Evolutionary conservation across 148 eudicot genomes (phyloP), one percentile per base, ranked within the genome.

Genomic region (Camellia sinensis): DNA sequence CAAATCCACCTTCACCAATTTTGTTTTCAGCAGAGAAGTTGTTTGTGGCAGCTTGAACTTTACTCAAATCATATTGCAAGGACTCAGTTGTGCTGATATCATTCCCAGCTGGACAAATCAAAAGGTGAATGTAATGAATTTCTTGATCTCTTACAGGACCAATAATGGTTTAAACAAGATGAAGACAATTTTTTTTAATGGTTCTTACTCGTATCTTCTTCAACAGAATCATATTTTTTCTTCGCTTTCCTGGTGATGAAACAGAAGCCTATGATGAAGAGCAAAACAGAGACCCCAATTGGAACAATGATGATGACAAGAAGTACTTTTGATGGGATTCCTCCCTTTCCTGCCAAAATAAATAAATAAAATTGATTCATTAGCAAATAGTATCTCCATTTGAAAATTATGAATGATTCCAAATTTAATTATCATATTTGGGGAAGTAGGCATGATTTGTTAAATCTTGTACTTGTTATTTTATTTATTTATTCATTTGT

Each of bases 1-100:
- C 78, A 75, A 75, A 75, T 59, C 67, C 66, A 61, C 78, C 78
- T 57, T 43, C 67, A n/a, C 78, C 78, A 37, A 75, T 18, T 60
- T 57, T 61, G 15, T 75, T 75, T 7, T 40, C 67, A 19, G 40
- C 78, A 3, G 64, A 60, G 21, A 60, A 60, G 21, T 60, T 60
- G 3, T 60, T 60, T 60, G 64, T 60, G 64, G 64, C 64, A 15
- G 64, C 64, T 60, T 60, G 64, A 60, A 60, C 18, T 60, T 19
- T 15, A 11, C 4, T 5, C 64, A 60, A 18, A 18, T 6, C 7
- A 60, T 60, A 60, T 18, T 60, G 64, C 64, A 60, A 60, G 64
- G 22, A 60, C 19, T 60, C 6, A 4, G 7, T 6, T 18, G n/a
- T 4, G 3, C 5, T 18, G 6, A 60, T 60, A 4, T 4, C 64